Percentiles rank a stretch among this genome's conserved stretches.
These are phyloP conservation scores for Mycena sp. DNA, from an alignment of 1,284 basidiomycete genomes.

Conservation along the genomic window DNA sequence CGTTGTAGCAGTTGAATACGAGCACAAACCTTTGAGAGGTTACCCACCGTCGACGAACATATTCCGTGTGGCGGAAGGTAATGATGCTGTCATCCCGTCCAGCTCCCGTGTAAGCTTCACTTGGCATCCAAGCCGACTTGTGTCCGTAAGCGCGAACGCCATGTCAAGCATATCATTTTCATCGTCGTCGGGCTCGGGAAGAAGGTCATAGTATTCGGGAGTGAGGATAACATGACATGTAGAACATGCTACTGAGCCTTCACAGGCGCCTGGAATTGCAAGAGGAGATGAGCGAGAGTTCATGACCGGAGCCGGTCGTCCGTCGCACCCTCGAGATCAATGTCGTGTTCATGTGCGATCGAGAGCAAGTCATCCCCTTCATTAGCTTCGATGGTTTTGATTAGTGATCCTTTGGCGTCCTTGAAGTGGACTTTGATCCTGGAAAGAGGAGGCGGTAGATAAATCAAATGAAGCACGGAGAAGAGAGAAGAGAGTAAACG, in stretches of 20 bases:
- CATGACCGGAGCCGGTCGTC: conserved; percentile 3
- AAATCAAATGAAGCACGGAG: conserved; percentile 3
- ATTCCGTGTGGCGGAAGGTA: conserved; percentile 95
- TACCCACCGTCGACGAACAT: conserved; percentile 91
- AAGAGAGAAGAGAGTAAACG: conserved; percentile 38
- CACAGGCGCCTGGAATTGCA: conserved; percentile 82
- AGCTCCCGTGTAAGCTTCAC: conserved; percentile 85
- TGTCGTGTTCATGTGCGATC: conserved; percentile 95
- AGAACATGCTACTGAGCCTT: conserved; percentile 96
- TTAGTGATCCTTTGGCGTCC: conserved; percentile 83
- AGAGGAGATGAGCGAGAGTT: neutral
- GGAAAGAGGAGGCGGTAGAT: conserved; percentile 6
- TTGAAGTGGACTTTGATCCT: conserved; percentile 93
- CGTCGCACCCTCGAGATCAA: conserved; percentile 92
- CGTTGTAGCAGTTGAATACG: neutral
- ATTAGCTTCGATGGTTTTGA: conserved; percentile 92
- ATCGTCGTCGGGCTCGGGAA: conserved; percentile 95
- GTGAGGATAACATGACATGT: conserved; percentile 96
- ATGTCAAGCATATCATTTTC: conserved; percentile 99
- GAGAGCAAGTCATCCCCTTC: conserved; percentile 94
- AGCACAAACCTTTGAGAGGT: neutral
- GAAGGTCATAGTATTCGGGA: conserved; percentile 83
- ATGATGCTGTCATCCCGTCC: conserved; percentile 86
- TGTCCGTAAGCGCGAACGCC: conserved; percentile 97
- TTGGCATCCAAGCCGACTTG: conserved; percentile 86